Evolutionary conservation across 495 filamentous ascomycete genomes (phyloP), one percentile per base, ranked within the genome.

Genomic region (Trypethelium eluteriae): DNA sequence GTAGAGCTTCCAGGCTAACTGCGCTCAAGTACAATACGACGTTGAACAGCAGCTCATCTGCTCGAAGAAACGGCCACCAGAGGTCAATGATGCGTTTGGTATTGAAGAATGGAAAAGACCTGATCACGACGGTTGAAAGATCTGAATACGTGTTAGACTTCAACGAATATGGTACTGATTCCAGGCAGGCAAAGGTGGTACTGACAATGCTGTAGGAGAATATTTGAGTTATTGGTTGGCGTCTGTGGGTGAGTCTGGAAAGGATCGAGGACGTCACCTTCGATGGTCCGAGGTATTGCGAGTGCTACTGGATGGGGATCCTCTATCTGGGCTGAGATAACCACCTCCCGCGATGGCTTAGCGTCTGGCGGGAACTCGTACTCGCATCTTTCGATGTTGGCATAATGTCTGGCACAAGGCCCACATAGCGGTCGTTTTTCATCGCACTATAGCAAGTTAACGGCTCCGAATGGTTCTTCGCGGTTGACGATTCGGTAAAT

Each of bases 11-110:
- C 38, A 63, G 65, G 46, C 65, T 63, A 2, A 67, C 65, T 34
- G 65, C 66, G 41, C 62, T 67, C 38, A 70, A 64, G 7, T 62
- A 59, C 34, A 67, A 39, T 6, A 70, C 62, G n/a, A 70, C 68
- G 41, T 70, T 62, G 46, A 70, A 70, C 7, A 70, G 65, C 16
- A 70, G 39, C 34, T 67, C 68, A 39, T 70, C 68, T 25, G 18
- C 46, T 12, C 68, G 68, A 2, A 70, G 62, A 49, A 70, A 70
- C 4, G 68, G 68, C 68, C 68, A 70, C 68, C 68, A 67, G 14
- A 70, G 49, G 36, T 70, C 68, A 18, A 70, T 67, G 36, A 67
- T 41, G 12, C 62, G 39, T 25, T 56, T 62, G 34, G 65, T 67
- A 25, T 63, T 63, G 39, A 67, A 70, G 66, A 70, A 70, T 14